Conservation (phyloP, 164 flowering plant species). For the Echeveria elegans region DNA sequence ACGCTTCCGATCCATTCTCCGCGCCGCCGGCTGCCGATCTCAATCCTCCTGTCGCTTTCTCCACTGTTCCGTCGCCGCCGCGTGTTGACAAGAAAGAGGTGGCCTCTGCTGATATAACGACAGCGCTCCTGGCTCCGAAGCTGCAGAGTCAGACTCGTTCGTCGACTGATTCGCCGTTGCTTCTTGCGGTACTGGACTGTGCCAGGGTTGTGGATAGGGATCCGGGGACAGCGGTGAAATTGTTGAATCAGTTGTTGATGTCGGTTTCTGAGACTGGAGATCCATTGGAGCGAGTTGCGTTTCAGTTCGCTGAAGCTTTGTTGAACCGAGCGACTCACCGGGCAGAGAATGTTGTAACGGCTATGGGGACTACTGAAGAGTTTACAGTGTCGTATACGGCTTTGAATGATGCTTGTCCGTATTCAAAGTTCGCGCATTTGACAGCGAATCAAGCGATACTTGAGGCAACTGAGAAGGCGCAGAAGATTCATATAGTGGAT, state of each 20-base stretch:
- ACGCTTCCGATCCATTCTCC: constrained; percentile 45
- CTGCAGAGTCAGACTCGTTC: background rate
- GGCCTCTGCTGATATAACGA: too few species aligned
- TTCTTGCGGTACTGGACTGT: constrained; percentile 38
- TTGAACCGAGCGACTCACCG: constrained; percentile 22
- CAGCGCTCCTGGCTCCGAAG: too few species aligned
- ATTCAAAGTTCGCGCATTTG: constrained; percentile 76
- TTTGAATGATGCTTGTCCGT: constrained; percentile 86
- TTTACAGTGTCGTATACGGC: constrained; percentile 59
- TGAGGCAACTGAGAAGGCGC: constrained; percentile 58
- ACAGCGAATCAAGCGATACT: constrained; percentile 95
- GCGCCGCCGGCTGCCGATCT: constrained; percentile 50
- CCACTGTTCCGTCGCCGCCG: constrained; percentile 21
- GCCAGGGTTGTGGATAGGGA: constrained; percentile 52
- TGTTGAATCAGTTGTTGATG: constrained; percentile 40
- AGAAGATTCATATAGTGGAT: constrained; percentile 76
- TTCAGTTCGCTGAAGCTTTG: constrained; percentile 66
- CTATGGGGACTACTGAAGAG: constrained; percentile 43
- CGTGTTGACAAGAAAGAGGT: constrained; percentile 7
- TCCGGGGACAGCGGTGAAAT: constrained; percentile 38
- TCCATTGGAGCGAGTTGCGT: constrained; percentile 58
- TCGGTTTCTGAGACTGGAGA: constrained; percentile 55
- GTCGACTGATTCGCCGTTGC: constrained; percentile 16
- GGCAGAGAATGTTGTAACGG: constrained; percentile 11
- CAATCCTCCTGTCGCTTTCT: constrained; percentile 32